Base-by-base conservation (phyloP, 129 eudicot genomes). In the Mikania micrantha region DNA sequence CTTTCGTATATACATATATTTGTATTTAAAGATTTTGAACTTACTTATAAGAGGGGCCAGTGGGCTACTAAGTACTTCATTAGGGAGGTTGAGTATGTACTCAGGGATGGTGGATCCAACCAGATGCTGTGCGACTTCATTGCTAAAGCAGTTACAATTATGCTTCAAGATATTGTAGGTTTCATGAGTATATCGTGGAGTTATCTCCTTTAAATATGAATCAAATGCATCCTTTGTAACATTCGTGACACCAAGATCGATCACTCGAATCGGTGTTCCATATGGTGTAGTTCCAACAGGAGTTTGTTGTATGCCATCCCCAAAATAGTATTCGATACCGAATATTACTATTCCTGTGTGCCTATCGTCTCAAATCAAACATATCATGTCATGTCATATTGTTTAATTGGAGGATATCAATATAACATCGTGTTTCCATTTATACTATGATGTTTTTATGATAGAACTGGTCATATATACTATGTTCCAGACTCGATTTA, bases 311-410 rank as follows among this genome's bases (percentile, higher is more conserved):
- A 92, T 85, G 40, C 96, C 98, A 65, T 84, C 95, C 27, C 98
- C 88, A 68, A 88, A 92, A 75, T 75, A 92, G 82, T 92, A 92
- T 69, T 92, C 96, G 15, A 85, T 82, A 17, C 98, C 96, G 64
- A 85, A 92, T 20, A 84, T 95, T 34, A 88, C 98, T 47, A 92
- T 67, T 64, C 98, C 96, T 2, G 98, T 92, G 74, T 86, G 96
- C 96, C 96, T 90, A 60, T 64, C 54, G 36, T 61, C 34, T 15
- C 35, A 9, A 48, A 39, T 15, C 35, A 9, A 48, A 48, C 15
- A 48, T 10, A 48, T 10, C 17, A 5, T 17, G 54, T 48, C 19
- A 48, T 28, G 32, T 28, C 32, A 28, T 1, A 28, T 1, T 28
- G 32, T 2, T 2, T 28, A 28, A 28, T 28, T 28, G 32, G 32